Base-by-base conservation (phyloP, 805 yeast genomes). In the Kuraishia borneana region DNA sequence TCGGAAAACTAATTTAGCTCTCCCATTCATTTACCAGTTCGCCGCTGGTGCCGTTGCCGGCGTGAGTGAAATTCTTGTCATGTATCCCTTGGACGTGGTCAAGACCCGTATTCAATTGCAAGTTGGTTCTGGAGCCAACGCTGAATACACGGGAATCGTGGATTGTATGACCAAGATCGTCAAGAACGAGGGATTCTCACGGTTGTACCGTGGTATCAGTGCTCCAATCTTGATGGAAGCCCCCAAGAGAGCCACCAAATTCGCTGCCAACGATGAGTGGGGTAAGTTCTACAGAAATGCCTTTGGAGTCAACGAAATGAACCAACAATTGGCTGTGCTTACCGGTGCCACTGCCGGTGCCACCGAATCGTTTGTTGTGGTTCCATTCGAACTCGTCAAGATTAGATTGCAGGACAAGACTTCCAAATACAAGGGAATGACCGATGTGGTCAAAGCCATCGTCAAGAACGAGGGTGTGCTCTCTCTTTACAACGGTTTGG, bases 331-430 rank as follows among this genome's bases (percentile, higher is more conserved):
- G 51, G 85, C 96, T 2, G 65, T 92, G 36, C 65, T 89, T 45
- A 83, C 96, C 28, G 99, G 99, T 63, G 96, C 97, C 25, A 82
- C 94, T 39, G 98, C 99, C 6, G 99, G 99, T 64, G 94, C 96
- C 26, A 79, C 88, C 31, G 99, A 92, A 58, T 75, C 96, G 2
- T 85, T 88, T 54, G 95, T 92, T 30, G 97, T 92, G 36, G 97
- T 92, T 28, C 99, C 99, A 13, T 92, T 92, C 54, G 99, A 92
- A 61, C 70, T 92, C 53, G 83, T 92, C 46, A 92, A 92, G 62
- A 92, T 92, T 56, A 76, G 95, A 62, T 68, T 92, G 48, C 99
- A 92, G 62, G 97, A 92, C 63, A 78, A 68, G 49, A 68, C 77
- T 34, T 76, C 95, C 30, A 76, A 72, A 50, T 88, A 81, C 64